Base-by-base conservation (phyloP, 1,284 basidiomycete species). In the Ceratobasidium sp. region DNA sequence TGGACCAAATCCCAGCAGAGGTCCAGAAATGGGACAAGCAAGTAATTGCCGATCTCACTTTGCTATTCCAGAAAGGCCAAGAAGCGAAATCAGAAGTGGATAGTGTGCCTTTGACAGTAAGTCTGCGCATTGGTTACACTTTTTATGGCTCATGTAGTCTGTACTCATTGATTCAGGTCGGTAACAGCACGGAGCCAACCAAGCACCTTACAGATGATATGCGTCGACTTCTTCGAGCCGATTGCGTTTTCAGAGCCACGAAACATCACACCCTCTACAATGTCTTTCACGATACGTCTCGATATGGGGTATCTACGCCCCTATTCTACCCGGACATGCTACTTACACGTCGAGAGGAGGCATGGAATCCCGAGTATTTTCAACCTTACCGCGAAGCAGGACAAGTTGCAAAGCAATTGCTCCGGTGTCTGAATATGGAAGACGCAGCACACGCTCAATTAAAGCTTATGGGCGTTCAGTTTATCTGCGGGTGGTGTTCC, bases 401-500 rank as follows among this genome's bases (percentile, higher is more conserved):
- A 38, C 7, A n/a, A 44, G 38, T 44, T 21, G 58, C 58, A 7
- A 44, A 43, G 38, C 35, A 7, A 9, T 44, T 61, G 18, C 35
- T 61, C 11, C n/a, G n/a, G 16, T 61, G 58, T 44, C n/a, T 61
- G n/a, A 38, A 38, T 21, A 61, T 26, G 38, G 16, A 32, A 18
- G 38, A 61, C 21, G 58, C 58, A 16, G 32, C 58, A 8, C 35
- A 44, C 26, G 14, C 23, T 14, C 35, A 61, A 16, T 21, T 61
- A 9, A 38, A 32, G 28, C n/a, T 44, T 11, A 61, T 61, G 58
- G 58, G 58, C 16, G 32, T 13, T 13, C 35, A 35, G 58, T 61
- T 61, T 61, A n/a, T 61, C 11, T 61, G 58, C 23, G 58, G 58
- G 41, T 13, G 58, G 21, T 61, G 58, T 14, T 35, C 30, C 26